Base-by-base conservation (phyloP, 2,329 filamentous ascomycete species). In the Chaetomium olivaceum region DNA sequence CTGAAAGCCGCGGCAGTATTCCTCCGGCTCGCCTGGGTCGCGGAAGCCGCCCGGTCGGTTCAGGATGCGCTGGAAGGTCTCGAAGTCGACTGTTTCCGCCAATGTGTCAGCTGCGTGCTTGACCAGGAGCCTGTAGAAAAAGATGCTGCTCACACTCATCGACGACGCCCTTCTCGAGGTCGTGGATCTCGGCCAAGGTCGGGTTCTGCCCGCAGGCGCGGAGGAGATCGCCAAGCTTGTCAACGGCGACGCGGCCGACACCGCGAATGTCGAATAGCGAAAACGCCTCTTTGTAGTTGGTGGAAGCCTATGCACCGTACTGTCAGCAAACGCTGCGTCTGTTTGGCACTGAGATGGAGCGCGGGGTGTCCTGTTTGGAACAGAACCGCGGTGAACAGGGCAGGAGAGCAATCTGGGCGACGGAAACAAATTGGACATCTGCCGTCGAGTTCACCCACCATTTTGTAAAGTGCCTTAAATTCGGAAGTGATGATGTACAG, bases 221-320 rank as follows among this genome's bases (percentile, higher is more conserved):
- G 72, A 99, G 88, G 67, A 99, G 87, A 78, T 99, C 95, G 73
- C 95, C 95, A 64, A 99, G 87, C 70, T 89, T 90, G 72, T 94
- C 91, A 78, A 93, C 84, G 50, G 91, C 81, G 73, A 98, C 95
- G 74, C 93, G 93, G 77, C 94, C 93, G 77, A 92, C 96, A 77
- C 95, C 95, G 80, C 95, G 94, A 89, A 97, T 98, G 86, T 99
- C 95, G 85, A 98, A 99, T 79, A 99, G 91, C 75, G 93, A 93
- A 82, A 99, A 99, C 73, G 95, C 95, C 89, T 99, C 95, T 86
- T 98, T 98, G 92, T 98, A 99, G 90, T 99, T 98, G 83, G 94
- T 98, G 68, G 86, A 89, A 79, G 87, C 87, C 87, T 89, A 86
- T 56, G 79, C 75, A 68, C 84, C 82, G 73, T 77, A 81, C 67